Conservation (phyloP, 805 yeast species). For the Phaffomyces antillensis region DNA sequence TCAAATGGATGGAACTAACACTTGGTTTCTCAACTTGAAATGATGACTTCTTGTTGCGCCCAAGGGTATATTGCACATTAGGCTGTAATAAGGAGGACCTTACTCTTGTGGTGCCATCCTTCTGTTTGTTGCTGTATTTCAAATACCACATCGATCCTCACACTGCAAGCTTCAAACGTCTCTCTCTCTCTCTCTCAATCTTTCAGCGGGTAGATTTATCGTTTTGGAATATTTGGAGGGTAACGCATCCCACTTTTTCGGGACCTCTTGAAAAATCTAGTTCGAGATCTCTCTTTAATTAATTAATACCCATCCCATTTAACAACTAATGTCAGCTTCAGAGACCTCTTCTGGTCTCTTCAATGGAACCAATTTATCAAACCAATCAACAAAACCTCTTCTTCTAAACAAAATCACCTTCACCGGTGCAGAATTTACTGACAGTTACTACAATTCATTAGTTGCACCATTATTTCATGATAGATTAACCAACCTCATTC, state of each 20-base stretch:
- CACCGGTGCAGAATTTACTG: slow-evolving; percentile 29
- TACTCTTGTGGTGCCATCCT: not conserved
- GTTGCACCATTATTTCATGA: slow-evolving; percentile 33
- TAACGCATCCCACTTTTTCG: not conserved
- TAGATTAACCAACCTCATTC: slow-evolving; percentile 17
- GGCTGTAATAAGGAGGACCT: slow-evolving; percentile 3
- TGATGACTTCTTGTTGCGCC: slow-evolving; percentile 3
- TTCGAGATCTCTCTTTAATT: too few relatives aligned
- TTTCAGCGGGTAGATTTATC: not conserved
- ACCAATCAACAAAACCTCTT: slow-evolving; percentile 15
- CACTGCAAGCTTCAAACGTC: too few relatives aligned
- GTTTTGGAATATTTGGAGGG: not conserved
- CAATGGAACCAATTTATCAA: not conserved
- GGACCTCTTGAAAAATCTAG: not conserved
- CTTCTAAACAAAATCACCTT: slow-evolving; percentile 13
- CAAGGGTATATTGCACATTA: slow-evolving; percentile 4
- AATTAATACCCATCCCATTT: too few relatives aligned
- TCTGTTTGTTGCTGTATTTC: slow-evolving; percentile 3
- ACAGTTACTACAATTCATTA: slow-evolving; percentile 38
- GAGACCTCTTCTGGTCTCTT: not conserved
- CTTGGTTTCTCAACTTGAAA: slow-evolving; percentile 4
- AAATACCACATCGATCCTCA: slow-evolving; percentile 9
- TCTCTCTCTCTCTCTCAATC: too few relatives aligned
- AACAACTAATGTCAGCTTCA: slow-evolving; percentile 1
- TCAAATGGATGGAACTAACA: slow-evolving; percentile 11